phyloP scores from a whole-genome alignment of 768 basidiomycete species.

The Mycena rebaudengoi region DNA sequence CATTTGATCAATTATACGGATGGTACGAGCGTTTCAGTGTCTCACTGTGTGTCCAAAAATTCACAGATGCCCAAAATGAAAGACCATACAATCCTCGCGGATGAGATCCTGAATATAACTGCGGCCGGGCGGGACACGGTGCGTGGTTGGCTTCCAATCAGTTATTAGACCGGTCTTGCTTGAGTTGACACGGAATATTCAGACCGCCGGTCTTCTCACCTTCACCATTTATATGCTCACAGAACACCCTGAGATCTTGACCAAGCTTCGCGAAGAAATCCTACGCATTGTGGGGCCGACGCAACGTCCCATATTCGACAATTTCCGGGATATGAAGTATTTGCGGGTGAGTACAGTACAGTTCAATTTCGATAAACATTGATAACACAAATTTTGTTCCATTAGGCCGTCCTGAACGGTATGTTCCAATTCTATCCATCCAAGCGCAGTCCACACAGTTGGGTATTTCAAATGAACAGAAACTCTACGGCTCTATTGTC shows the following conservation, averaged over 20 bases:
- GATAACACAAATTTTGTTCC: not conserved
- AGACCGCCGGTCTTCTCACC: slow-evolving; percentile 62
- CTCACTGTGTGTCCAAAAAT: no score
- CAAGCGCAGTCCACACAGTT: no score
- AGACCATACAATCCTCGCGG: slow-evolving; percentile 52
- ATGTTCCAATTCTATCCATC: not conserved
- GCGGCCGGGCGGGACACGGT: slow-evolving; percentile 57
- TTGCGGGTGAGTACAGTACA: slow-evolving; percentile 61
- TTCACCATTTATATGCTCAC: slow-evolving; percentile 65
- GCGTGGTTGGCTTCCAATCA: not conserved
- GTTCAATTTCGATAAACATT: not conserved
- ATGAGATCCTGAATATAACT: slow-evolving; percentile 55
- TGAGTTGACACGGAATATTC: no score
- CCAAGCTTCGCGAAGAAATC: slow-evolving; percentile 60
- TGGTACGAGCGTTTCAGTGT: slow-evolving; percentile 41
- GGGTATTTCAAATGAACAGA: slow-evolving; percentile 49
- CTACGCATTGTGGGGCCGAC: slow-evolving; percentile 51
- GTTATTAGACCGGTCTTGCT: no score
- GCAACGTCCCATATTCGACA: slow-evolving; percentile 59
- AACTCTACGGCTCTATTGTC: slow-evolving; percentile 60
- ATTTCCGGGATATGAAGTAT: slow-evolving; percentile 66
- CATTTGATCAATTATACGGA: slow-evolving; percentile 64
- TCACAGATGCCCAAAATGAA: not conserved
- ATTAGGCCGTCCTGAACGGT: slow-evolving; percentile 11
- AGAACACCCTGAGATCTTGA: slow-evolving; percentile 55